A percentile compares a stretch with the other conserved stretches of the same genome.
Conservation (phyloP, 108 stramenopile species). For the Cyclostephanos invisitatus region DNA sequence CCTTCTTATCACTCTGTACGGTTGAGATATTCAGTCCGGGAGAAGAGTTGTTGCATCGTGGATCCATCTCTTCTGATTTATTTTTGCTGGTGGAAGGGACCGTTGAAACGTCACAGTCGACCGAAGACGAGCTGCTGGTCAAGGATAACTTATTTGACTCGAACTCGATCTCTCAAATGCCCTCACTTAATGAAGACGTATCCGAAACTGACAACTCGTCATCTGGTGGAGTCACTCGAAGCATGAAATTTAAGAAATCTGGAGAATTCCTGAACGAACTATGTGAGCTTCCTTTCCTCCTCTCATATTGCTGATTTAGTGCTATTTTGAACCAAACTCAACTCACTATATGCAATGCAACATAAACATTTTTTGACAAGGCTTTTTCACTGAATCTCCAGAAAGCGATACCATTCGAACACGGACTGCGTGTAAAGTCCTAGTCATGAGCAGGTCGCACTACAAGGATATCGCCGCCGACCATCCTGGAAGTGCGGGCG, state of each 20-base stretch:
- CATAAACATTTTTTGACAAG: slow-evolving; percentile 5
- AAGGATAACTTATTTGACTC: slow-evolving; percentile 49
- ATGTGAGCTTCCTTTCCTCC: neutral
- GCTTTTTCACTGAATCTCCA: slow-evolving; percentile 60
- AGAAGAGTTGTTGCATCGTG: slow-evolving; percentile 52
- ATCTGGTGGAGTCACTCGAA: slow-evolving; percentile 15
- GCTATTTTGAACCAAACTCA: neutral
- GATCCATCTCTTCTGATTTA: slow-evolving; percentile 51
- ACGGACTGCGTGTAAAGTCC: slow-evolving; percentile 52
- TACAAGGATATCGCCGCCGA: slow-evolving; percentile 53
- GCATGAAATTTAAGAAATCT: slow-evolving; percentile 57
- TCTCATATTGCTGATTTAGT: neutral
- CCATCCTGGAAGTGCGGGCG: slow-evolving; percentile 52
- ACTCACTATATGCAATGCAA: neutral
- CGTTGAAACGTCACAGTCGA: slow-evolving; percentile 26
- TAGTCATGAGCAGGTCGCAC: slow-evolving; percentile 45
- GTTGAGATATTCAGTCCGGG: slow-evolving; percentile 62
- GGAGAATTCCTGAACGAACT: slow-evolving; percentile 20
- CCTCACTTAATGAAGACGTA: too few relatives aligned
- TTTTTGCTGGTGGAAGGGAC: slow-evolving; percentile 56
- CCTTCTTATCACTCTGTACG: slow-evolving; percentile 51
- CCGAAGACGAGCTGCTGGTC: slow-evolving; percentile 43
- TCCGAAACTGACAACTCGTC: neutral
- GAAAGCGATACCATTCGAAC: slow-evolving; percentile 46
- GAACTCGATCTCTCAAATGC: neutral